Evolutionary conservation across 768 basidiomycete species (phyloP).

Genomic region (Lactarius quietus): DNA sequence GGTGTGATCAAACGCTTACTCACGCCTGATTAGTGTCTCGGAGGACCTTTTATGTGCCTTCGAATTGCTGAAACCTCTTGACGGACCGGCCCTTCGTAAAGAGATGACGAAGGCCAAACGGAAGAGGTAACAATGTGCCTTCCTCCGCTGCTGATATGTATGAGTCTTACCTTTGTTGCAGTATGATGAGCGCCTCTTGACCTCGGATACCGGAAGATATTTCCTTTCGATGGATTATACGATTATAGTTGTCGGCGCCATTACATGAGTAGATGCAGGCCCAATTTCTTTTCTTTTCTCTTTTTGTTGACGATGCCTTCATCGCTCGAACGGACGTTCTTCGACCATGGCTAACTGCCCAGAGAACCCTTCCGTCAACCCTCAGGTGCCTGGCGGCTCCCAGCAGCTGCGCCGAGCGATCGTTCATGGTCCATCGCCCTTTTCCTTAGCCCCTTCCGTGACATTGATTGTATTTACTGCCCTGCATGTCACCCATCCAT

Average conservation of each 20-base stretch:
- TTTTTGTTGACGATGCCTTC: conserved; percentile 8
- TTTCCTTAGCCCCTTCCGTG: conserved; percentile 5
- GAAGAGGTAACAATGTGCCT: conserved; percentile 62
- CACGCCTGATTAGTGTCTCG: conserved; percentile 60
- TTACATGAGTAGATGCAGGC: conserved; percentile 12
- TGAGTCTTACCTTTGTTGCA: conserved; percentile 9
- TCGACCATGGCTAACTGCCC: background rate
- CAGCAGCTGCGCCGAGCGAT: background rate
- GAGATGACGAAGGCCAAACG: conserved; percentile 99
- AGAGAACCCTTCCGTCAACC: background rate
- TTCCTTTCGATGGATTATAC: conserved; percentile 17
- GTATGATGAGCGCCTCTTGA: conserved; percentile 28
- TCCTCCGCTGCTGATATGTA: background rate
- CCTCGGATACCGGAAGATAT: conserved; percentile 1
- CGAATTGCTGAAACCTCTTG: conserved; percentile 93
- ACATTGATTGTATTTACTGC: conserved; percentile 20
- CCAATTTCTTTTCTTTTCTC: background rate
- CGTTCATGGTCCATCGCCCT: conserved; percentile 1
- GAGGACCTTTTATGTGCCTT: conserved; percentile 98
- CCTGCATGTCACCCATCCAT: conserved; percentile 2
- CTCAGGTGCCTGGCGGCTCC: background rate
- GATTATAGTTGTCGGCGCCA: conserved; percentile 24
- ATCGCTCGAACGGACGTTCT: background rate
- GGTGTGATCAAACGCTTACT: background rate
- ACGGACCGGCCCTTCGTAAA: conserved; percentile 90